A percentile compares a stretch with the other conserved stretches of the same genome.
Conservation (phyloP, 1,284 basidiomycete species). For the Tilletia setariae region DNA sequence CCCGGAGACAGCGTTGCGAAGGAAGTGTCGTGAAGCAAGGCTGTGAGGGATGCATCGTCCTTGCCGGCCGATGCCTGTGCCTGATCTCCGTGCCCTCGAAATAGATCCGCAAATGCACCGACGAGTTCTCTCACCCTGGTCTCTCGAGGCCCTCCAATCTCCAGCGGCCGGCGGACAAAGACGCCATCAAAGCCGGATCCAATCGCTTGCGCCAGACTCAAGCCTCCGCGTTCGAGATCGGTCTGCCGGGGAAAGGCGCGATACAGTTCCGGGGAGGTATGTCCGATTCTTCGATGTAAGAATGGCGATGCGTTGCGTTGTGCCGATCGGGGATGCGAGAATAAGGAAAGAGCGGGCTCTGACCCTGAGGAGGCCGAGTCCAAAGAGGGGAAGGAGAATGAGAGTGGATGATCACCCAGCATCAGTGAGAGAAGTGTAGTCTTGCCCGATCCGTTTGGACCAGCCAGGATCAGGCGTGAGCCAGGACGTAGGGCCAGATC, state of each 20-base stretch:
- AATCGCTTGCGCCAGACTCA: constrained; percentile 42
- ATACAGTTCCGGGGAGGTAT: constrained; percentile 83
- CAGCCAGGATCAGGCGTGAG: constrained; percentile 52
- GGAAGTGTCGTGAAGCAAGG: constrained; percentile 19
- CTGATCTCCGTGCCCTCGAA: not conserved
- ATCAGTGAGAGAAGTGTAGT: constrained; percentile 88
- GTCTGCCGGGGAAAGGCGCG: constrained; percentile 71
- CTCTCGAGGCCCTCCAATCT: constrained; percentile 22
- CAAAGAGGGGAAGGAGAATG: constrained; percentile 62
- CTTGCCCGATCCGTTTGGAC: constrained; percentile 69
- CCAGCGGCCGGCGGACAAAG: constrained; percentile 28
- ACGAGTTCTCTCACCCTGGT: constrained; percentile 27
- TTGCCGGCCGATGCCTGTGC: not conserved
- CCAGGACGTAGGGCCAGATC: constrained; percentile 32
- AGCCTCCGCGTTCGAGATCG: constrained; percentile 33
- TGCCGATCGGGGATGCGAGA: constrained; percentile 34
- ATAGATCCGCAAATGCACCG: constrained; percentile 30
- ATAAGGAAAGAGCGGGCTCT: constrained; percentile 29
- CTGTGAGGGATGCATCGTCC: constrained; percentile 6
- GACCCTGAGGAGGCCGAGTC: not conserved
- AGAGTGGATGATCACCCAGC: constrained; percentile 90
- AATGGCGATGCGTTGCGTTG: constrained; percentile 35
- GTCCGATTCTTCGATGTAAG: constrained; percentile 58
- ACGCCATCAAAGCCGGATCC: constrained; percentile 47
- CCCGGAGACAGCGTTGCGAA: constrained; percentile 38